Evolutionary conservation across 2,329 filamentous ascomycete species (phyloP).

Genomic region (Hypoxylon sp.): DNA sequence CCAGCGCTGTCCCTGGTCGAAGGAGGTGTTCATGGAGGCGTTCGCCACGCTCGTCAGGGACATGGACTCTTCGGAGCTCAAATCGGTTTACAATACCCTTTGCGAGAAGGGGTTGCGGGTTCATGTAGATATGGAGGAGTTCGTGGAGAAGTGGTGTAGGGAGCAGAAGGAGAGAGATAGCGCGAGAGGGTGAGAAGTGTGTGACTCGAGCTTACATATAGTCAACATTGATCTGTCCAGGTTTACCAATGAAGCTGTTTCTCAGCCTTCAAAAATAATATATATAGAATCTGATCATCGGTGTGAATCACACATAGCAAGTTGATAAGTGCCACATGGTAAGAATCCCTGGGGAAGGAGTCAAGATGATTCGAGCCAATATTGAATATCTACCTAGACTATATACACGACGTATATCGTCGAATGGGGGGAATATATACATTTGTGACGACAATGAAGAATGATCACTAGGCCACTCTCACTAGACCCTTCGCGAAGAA

Average conservation of each 20-base stretch:
- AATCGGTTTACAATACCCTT: slow-evolving; percentile 62
- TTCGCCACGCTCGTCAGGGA: slow-evolving; percentile 60
- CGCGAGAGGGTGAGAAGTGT: slow-evolving; percentile 5
- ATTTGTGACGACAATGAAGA: slow-evolving; percentile 7
- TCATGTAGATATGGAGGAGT: slow-evolving; percentile 65
- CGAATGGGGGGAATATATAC: slow-evolving; percentile 32
- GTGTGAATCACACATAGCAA: background rate
- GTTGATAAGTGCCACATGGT: background rate
- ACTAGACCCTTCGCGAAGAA: slow-evolving; percentile 8
- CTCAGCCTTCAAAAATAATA: background rate
- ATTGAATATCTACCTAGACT: background rate
- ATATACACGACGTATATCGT: slow-evolving; percentile 17
- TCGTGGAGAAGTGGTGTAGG: slow-evolving; percentile 54
- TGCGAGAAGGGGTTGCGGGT: slow-evolving; percentile 63
- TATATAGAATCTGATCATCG: background rate
- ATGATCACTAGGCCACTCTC: slow-evolving; percentile 9
- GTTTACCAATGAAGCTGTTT: background rate
- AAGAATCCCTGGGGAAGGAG: background rate
- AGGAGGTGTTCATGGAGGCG: slow-evolving; percentile 65
- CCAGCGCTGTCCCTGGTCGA: slow-evolving; percentile 57
- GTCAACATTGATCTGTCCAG: too few species aligned
- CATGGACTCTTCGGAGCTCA: slow-evolving; percentile 63
- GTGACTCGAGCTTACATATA: background rate
- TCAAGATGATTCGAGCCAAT: background rate
- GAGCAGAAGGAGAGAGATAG: slow-evolving; percentile 38